Evolutionary conservation across 371 early-diverging fungal genomes (phyloP), one percentile per base, ranked within the genome.

Genomic region (Haplosporangium sp.): DNA sequence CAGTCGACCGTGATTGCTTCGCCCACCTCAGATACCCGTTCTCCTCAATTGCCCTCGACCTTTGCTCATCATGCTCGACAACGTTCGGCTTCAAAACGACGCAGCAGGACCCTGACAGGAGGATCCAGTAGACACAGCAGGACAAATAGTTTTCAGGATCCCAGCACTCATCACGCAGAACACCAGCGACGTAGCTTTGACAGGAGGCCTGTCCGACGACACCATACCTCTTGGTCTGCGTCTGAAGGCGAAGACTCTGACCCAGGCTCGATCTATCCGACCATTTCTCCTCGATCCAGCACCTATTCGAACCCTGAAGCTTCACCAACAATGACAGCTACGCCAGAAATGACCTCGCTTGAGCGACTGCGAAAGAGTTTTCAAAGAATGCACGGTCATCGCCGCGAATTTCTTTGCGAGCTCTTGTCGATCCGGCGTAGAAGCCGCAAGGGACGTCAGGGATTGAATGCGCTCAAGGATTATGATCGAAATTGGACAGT

Each of bases 401-500:
- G 83, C 14, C 73, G 83, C 14, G 83, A 83, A 48, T 81, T 74
- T 43, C 59, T 83, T 14, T 83, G 83, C 45, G 81, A 83, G 46
- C 69, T 83, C 36, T 43, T 83, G 23, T 76, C 83, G 42, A 64
- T 83, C 50, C 81, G 80, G 18, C 74, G 81, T 43, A 83, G 74
- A 69, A 83, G 79, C 29, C 69, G 80, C 37, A 64, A 68, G 45
- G 73, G 69, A 43, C 80, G 66, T 18, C 79, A 81, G 16, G 82
- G 82, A 64, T 56, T 80, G 13, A 71, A 75, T 59, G 74, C 66
- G 10, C 54, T 77, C 13, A 77, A 67, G 67, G 83, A 83, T 53
- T 83, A 83, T 65, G 83, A 83, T 48, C 69, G 62, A 18, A 81
- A 83, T 61, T 83, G 83, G 83, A 60, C 74, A 13, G 71, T 73